Conservation (phyloP, 1,139 yeast genomes). For the Hyphopichia khmerensis region DNA sequence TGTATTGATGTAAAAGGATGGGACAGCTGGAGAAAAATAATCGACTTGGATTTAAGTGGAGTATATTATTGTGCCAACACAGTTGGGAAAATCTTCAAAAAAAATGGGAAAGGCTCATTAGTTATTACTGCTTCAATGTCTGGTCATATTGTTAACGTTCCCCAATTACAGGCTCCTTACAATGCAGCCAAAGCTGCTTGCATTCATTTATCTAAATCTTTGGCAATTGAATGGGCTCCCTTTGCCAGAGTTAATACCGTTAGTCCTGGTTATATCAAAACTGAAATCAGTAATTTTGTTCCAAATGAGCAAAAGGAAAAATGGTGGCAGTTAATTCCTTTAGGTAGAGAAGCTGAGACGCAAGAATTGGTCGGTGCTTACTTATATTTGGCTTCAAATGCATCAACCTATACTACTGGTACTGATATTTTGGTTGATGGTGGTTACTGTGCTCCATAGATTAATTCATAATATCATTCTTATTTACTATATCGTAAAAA, state of each 20-base stretch:
- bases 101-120: conserved; percentile 67
- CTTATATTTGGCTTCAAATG: conserved; percentile 77
- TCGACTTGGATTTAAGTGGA: conserved; percentile 72
- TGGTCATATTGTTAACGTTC: conserved; percentile 78
- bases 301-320: conserved; percentile 45
- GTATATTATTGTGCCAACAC: conserved; percentile 72
- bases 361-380: conserved; percentile 83
- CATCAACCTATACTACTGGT: conserved; percentile 81
- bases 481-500: no score
- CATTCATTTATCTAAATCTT: conserved; percentile 70
- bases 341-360: conserved; percentile 77
- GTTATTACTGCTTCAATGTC: conserved; percentile 85
- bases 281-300: conserved; percentile 62
- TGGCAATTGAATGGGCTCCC: conserved; percentile 85
- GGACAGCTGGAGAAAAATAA: conserved; percentile 62
- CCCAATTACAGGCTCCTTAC: conserved; percentile 83
- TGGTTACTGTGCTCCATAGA: conserved; percentile 61
- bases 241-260: conserved; percentile 75
- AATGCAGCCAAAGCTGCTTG: conserved; percentile 88
- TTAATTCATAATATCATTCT: no score
- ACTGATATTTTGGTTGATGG: conserved; percentile 84
- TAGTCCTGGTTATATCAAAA: conserved; percentile 78
- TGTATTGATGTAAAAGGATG: conserved; percentile 54
- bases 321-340: conserved; percentile 69
- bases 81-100: conserved; percentile 71